Evolutionary conservation across 2,329 filamentous ascomycete species (phyloP).

Genomic region (Paraconiothyrium sp.): DNA sequence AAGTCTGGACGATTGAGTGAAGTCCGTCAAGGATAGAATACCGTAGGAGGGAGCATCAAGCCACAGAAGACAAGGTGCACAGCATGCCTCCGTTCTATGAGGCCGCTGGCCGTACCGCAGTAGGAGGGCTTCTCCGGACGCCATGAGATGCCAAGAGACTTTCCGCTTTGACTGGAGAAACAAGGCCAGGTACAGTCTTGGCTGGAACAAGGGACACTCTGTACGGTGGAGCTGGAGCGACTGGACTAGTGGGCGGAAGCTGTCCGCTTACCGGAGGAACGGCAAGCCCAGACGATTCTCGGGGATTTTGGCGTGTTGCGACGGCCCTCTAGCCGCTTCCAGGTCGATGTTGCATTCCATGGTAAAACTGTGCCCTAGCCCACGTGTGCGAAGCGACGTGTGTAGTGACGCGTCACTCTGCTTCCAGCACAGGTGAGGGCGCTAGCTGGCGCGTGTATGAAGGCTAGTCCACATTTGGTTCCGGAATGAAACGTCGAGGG

Average conservation of each 20-base stretch:
- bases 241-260: conserved; percentile 18
- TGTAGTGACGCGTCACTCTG: conserved; percentile 11
- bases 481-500: not conserved
- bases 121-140: not conserved
- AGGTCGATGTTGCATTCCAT: not conserved
- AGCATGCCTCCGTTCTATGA: conserved; percentile 8
- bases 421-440: not conserved
- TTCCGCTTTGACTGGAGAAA: conserved; percentile 10
- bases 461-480: not conserved
- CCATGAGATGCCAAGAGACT: conserved; percentile 10
- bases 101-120: conserved; percentile 3
- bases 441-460: conserved; percentile 8
- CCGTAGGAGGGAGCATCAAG: conserved; percentile 17
- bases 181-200: conserved; percentile 20
- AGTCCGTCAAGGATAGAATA: conserved; percentile 21
- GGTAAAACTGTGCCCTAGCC: not conserved
- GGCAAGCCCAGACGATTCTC: not conserved
- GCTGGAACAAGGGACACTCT: conserved; percentile 27
- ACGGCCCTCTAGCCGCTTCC: not conserved
- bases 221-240: conserved; percentile 21
- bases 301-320: conserved; percentile 6
- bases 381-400: conserved; percentile 4
- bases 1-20: conserved; percentile 19
- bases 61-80: conserved; percentile 12
- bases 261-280: conserved; percentile 1